Evolutionary conservation across 2,329 filamentous ascomycete genomes (phyloP).

Genomic region (Dryadomyces quercivorus): DNA sequence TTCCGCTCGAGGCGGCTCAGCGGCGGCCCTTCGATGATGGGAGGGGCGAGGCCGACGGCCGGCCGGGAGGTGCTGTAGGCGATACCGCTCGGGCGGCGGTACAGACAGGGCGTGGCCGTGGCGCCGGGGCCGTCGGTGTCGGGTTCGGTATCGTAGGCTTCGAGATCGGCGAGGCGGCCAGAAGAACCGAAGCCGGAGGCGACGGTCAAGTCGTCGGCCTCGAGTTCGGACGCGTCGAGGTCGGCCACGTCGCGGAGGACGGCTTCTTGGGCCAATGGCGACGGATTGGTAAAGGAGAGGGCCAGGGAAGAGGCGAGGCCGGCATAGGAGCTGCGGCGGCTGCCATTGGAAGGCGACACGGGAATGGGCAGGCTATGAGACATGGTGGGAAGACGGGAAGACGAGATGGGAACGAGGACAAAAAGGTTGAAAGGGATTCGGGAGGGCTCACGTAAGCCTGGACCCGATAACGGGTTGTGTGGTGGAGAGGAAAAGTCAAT

Average conservation of each 20-base stretch:
- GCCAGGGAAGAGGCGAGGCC: conserved; percentile 10
- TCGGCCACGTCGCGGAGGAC: conserved; percentile 56
- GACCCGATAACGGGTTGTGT: background rate
- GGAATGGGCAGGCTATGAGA: background rate
- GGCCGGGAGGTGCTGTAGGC: conserved; percentile 60
- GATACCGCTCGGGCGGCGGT: conserved; percentile 67
- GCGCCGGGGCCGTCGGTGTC: conserved; percentile 23
- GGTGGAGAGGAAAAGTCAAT: background rate
- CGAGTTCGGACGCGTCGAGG: conserved; percentile 43
- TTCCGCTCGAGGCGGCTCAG: conserved; percentile 44
- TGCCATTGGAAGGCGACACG: background rate
- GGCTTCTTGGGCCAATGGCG: conserved; percentile 54
- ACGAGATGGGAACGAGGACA: background rate
- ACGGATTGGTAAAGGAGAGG: conserved; percentile 34
- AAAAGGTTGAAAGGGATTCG: background rate
- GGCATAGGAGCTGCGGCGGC: conserved; percentile 1
- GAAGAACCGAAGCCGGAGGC: background rate
- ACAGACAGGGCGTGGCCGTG: conserved; percentile 37
- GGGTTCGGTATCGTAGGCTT: conserved; percentile 21
- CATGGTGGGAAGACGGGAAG: background rate
- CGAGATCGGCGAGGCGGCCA: conserved; percentile 2
- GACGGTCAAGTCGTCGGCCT: conserved; percentile 3
- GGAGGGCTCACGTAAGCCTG: background rate
- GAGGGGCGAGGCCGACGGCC: conserved; percentile 47
- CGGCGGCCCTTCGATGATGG: conserved; percentile 28